Evolutionary conservation across 2,329 filamentous ascomycete species (phyloP), one percentile per base, ranked within the genome.

Genomic region (Fusarium cyanostomum): DNA sequence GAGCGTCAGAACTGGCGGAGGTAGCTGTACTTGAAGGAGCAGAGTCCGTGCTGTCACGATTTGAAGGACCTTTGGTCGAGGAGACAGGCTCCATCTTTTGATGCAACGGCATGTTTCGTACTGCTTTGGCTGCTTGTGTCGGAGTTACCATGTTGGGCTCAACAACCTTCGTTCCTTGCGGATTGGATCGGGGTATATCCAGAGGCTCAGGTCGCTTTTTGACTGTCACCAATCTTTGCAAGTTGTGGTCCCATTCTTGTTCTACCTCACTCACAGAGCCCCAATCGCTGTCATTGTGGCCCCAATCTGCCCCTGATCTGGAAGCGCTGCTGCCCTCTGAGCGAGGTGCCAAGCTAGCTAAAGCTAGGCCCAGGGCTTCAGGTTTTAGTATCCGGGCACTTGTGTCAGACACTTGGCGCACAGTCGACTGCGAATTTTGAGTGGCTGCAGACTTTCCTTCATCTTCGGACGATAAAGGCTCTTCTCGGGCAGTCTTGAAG

Each of bases 401-500:
- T 12, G 52, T 59, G 43, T 76, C 70, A 8, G 77, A 74, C 15
- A 72, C 59, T 39, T 75, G 79, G n/a, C 78, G 77, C 30, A 81
- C 77, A 4, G 80, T 80, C 42, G 74, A 77, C 59, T 80, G 80
- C 1, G 82, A 83, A 1, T 79, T 76, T 54, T 75, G 77, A 4
- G 77, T 65, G 10, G 79, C 64, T 4, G 80, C 80, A 12, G 78
- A 76, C 52, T 70, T 74, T 54, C 82, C 80, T 58, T 84, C 82
- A 50, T 90, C 88, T 27, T 87, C 86, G 16, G 89, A 89, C 2
- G 85, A 86, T 15, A 82, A 82, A 1, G 84, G 83, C 39, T 85
- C 84, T 74, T 93, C 90, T 34, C 80, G 82, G 5, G 90, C 90
- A 3, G 91, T 93, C 65, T 80, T 87, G 71, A 92, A 93, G 1